Conservation (phyloP, 106 monocot species). For the Dioscorea zingiberensis region DNA sequence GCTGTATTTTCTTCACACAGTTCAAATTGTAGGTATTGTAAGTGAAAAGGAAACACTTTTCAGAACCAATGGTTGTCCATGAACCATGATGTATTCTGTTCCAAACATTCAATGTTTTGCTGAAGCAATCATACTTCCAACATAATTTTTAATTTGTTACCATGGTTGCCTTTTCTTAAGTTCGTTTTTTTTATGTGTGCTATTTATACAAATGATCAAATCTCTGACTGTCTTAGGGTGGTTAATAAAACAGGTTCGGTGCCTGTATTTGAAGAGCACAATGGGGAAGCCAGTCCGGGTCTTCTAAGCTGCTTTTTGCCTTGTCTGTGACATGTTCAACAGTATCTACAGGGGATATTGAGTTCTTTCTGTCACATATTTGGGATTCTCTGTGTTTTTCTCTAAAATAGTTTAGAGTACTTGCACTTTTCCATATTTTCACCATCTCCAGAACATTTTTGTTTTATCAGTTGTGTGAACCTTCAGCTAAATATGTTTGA, state of each 20-base stretch:
- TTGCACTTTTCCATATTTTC: background rate
- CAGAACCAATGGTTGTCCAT: no score
- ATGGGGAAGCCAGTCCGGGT: conserved; percentile 58
- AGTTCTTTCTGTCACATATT: background rate
- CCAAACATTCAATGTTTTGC: no score
- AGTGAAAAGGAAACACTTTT: no score
- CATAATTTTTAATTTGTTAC: background rate
- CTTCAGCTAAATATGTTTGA: no score
- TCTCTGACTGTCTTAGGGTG: background rate
- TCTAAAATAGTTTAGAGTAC: background rate
- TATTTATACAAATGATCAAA: background rate
- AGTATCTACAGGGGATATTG: background rate
- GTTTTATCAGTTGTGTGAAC: background rate
- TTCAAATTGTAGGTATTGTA: no score
- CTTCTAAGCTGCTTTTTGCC: conserved; percentile 21
- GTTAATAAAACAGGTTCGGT: conserved; percentile 36
- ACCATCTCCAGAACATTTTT: background rate
- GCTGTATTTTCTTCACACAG: no score
- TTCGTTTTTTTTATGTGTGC: background rate
- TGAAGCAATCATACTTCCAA: no score
- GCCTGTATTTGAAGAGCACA: conserved; percentile 64
- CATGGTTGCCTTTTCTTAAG: background rate
- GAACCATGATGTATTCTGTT: no score
- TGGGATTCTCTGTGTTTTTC: background rate
- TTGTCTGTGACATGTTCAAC: background rate